Base-by-base conservation (phyloP, 176 grass and related monocot species). In the Triticum monococcum region DNA sequence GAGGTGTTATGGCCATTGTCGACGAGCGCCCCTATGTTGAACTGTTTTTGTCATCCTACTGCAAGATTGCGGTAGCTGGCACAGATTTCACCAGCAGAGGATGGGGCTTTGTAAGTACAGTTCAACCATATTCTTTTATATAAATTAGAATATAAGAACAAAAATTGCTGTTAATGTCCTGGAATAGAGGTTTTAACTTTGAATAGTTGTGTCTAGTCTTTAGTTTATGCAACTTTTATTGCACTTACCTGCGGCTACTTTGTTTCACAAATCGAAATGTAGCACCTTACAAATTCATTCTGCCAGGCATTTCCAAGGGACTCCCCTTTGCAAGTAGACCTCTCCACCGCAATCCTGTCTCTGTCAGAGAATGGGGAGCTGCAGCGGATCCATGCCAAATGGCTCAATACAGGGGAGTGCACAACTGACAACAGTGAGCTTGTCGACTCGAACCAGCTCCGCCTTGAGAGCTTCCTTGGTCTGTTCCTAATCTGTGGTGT, bases 91-190 rank as follows among this genome's bases (percentile, higher is more conserved):
- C 97, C 36, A 90, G 85, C 57, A 88, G 76, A 68, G 97, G 97
- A 41, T 98, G 97, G 97, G 97, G 97, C 82, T 98, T 98, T 69
- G 97, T 98, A 94, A 98, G 97, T 98, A 63, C 28, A 25, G 10
- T 80, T 64, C 0, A 71, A 64, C 79, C 64, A 22, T 71, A 33
- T 56, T 59, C 62, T 80, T 57, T 64, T 35, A 30, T 5, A 9
- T 69, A 76, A 3, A 81, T 45, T 56, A 22, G 36, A 87, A 75
- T 70, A 81, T 50, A 86, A 67, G 37, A 17, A 52, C 7, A 68
- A 79, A 87, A 33, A 16, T 62, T 5, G 13, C 25, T 75, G 5
- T 77, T 37, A 4, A 81, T 82, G 40, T 69, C 26, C 10, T 35
- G 60, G 67, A 31, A n/a, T 74, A 5, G 23, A 12, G 30, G 16